Conservation (phyloP, 2,329 filamentous ascomycete species). For the Pyricularia sp. region DNA sequence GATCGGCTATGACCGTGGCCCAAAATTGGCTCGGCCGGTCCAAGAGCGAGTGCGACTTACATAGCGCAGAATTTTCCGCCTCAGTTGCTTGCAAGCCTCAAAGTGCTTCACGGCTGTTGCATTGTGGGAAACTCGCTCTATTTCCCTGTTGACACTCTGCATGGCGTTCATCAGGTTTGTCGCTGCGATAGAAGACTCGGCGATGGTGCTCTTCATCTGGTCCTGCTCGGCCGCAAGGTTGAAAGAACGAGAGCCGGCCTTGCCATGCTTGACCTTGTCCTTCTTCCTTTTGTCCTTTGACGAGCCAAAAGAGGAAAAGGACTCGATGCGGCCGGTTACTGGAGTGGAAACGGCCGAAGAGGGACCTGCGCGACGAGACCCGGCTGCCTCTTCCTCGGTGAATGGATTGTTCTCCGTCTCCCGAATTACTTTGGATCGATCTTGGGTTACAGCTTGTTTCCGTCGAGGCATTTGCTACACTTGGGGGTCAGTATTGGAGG, state of each 20-base stretch:
- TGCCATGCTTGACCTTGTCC: conserved; percentile 43
- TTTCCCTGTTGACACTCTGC: conserved; percentile 84
- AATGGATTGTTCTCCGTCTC: conserved; percentile 67
- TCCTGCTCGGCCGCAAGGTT: conserved; percentile 82
- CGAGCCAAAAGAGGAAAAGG: conserved; percentile 30
- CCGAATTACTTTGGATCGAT: conserved; percentile 71
- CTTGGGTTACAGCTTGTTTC: conserved; percentile 66
- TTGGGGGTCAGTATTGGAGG: neutral
- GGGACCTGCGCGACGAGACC: conserved; percentile 9
- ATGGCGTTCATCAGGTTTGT: conserved; percentile 83
- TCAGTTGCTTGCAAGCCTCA: conserved; percentile 75
- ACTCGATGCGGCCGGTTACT: conserved; percentile 23
- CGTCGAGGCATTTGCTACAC: conserved; percentile 49
- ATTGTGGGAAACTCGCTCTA: conserved; percentile 81
- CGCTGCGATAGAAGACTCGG: conserved; percentile 80
- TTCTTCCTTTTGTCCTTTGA: conserved; percentile 40
- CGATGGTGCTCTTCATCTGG: conserved; percentile 79
- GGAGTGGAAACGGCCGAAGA: conserved; percentile 10
- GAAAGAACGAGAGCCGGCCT: conserved; percentile 43
- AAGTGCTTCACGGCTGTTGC: conserved; percentile 65
- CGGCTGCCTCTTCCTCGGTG: conserved; percentile 36
- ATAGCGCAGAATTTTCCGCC: conserved; percentile 79
- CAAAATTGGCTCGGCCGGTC: neutral
- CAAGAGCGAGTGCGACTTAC: conserved; percentile 28
- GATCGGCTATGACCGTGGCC: neutral